Percentiles rank a stretch among this genome's conserved stretches.
Evolutionary conservation across 2,329 filamentous ascomycete species (phyloP).

Genomic region (Verticillium tricorpus): DNA sequence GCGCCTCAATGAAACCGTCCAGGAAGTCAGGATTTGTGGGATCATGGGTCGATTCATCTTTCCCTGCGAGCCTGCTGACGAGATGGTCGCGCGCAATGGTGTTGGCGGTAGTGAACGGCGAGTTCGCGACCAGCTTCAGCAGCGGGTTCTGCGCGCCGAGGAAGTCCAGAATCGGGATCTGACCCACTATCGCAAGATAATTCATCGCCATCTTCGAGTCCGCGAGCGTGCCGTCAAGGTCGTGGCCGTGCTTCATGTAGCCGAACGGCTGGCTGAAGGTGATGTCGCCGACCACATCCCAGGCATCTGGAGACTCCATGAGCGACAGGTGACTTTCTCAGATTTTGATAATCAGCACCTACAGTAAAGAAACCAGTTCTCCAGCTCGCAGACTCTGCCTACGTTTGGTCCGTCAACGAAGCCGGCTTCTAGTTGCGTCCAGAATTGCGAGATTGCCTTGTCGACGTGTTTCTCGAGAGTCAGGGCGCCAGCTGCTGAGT

Average conservation of each 20-base stretch:
- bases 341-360: neutral
- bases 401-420: neutral
- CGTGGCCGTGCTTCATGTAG: constrained; percentile 43
- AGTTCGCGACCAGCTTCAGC: constrained; percentile 20
- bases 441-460: constrained; percentile 44
- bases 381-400: constrained; percentile 33
- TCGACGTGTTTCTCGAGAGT: constrained; percentile 34
- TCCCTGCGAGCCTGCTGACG: constrained; percentile 13
- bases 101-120: constrained; percentile 17
- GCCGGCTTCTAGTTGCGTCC: constrained; percentile 32
- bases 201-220: constrained; percentile 39
- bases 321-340: neutral
- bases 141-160: constrained; percentile 46
- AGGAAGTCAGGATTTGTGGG: constrained; percentile 21
- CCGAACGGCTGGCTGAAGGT: constrained; percentile 48
- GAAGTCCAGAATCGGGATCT: constrained; percentile 44
- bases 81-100: constrained; percentile 12
- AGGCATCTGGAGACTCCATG: constrained; percentile 19
- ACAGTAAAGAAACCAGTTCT: constrained; percentile 30
- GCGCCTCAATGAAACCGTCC: constrained; percentile 28
- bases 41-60: constrained; percentile 3
- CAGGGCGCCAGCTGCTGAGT: constrained; percentile 21
- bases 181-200: constrained; percentile 48
- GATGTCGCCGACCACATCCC: constrained; percentile 48
- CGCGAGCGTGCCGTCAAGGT: constrained; percentile 48